Conservation (phyloP, 257 asterid species). For the Solanum verrucosum region DNA sequence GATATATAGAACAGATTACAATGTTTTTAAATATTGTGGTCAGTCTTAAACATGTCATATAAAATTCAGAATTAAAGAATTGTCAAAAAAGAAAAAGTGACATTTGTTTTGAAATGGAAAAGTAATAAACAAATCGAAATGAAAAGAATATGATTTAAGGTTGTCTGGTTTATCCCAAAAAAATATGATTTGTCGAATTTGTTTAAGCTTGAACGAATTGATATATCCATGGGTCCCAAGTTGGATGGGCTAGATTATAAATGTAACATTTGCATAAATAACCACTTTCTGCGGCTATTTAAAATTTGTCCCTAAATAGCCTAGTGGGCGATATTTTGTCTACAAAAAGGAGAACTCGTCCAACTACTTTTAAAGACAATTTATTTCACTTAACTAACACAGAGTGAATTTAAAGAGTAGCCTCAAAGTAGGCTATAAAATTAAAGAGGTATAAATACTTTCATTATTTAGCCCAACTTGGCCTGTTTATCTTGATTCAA, state of each 20-base stretch:
- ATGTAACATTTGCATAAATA: not conserved
- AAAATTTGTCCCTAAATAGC: not conserved
- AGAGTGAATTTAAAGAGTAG: not conserved
- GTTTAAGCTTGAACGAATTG: not conserved
- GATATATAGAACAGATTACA: not conserved
- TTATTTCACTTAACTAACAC: not conserved
- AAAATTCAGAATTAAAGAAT: not conserved
- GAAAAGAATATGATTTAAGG: not conserved
- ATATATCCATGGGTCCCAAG: not conserved
- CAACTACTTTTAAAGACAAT: not conserved
- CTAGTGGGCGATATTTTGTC: not conserved
- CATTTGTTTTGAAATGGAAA: no score
- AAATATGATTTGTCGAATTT: not conserved
- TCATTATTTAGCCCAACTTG: not conserved
- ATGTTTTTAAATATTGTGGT: not conserved
- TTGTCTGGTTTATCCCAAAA: not conserved
- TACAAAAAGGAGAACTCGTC: not conserved
- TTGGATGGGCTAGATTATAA: not conserved
- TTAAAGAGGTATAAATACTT: not conserved
- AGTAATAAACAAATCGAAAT: not conserved
- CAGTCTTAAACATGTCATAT: not conserved
- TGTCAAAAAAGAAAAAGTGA: not conserved
- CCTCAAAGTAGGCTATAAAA: not conserved
- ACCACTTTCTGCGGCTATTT: not conserved
- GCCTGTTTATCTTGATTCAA: not conserved